Base-by-base conservation (phyloP, 1,284 basidiomycete species). In the Naganishia sp. region DNA sequence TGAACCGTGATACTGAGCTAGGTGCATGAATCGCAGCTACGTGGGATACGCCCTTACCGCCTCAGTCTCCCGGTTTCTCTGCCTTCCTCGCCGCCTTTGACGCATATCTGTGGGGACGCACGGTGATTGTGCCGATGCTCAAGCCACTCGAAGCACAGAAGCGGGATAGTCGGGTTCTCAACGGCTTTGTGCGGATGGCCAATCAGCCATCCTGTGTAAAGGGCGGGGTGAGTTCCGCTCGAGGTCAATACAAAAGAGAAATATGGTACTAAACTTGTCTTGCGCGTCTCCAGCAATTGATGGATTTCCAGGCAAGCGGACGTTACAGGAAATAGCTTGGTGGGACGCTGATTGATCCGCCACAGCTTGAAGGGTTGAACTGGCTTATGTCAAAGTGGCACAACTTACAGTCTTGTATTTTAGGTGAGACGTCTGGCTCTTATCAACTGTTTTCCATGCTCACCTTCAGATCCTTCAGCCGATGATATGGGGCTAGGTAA, bases 401-500 rank as follows among this genome's bases (percentile, higher is more conserved):
- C 85, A 88, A 86, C 71, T 83, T 85, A 51, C 91, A 94, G 70
- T 87, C 88, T 45, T 94, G 90, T 71, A 98, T 97, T 71, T 84
- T 98, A 18, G 66, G 61, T 63, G 23, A n/a, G 51, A 47, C 6
- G 13, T 10, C 3, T 39, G 6, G 4, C 49, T 17, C 10, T 52
- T 9, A 52, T 31, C 7, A n/a, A 35, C 6, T 41, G 23, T 28
- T 11, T 15, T 50, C n/a, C 94, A 41, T 9, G 18, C 52, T 54
- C 35, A 54, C n/a, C 17, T 2, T 10, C 35, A 21, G 10, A n/a
- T 31, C 7, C 45, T 7, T 21, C 25, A 61, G 58, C 94, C 2
- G 95, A 99, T 75, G 95, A 98, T 79, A 98, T 99, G 95, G 94
- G 92, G 62, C 79, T 94, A 71, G 68, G 90, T 90, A 77, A 67